Evolutionary conservation across 495 filamentous ascomycete genomes (phyloP).

Genomic region (Evernia prunastri): DNA sequence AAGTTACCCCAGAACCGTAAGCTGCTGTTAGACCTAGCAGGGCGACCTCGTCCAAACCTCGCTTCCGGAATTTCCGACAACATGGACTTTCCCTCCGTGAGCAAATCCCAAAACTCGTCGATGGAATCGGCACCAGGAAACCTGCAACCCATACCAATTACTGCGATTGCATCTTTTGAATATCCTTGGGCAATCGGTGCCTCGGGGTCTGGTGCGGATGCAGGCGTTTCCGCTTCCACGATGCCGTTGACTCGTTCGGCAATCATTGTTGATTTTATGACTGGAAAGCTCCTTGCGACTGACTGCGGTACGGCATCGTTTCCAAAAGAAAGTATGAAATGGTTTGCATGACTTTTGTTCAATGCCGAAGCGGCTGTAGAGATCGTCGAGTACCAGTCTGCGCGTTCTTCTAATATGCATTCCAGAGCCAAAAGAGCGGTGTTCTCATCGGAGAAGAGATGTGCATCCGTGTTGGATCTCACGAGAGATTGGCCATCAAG

Average conservation of each 20-base stretch:
- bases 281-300: conserved; percentile 20
- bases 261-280: conserved; percentile 5
- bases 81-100: conserved; percentile 27
- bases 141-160: conserved; percentile 32
- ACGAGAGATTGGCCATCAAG: conserved; percentile 24
- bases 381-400: conserved; percentile 16
- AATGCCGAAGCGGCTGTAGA: conserved; percentile 18
- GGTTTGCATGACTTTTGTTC: not conserved
- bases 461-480: conserved; percentile 17
- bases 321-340: conserved; percentile 12
- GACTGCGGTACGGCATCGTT: conserved; percentile 22
- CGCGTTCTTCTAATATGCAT: conserved; percentile 13
- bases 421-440: conserved; percentile 16
- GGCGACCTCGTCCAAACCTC: conserved; percentile 25
- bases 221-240: not conserved
- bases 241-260: conserved; percentile 3
- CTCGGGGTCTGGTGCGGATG: not conserved
- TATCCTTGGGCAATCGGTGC: not conserved
- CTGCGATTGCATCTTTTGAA: conserved; percentile 31
- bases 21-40: conserved; percentile 18
- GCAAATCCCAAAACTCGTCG: conserved; percentile 30
- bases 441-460: conserved; percentile 13
- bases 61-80: conserved; percentile 17
- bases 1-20: conserved; percentile 39
- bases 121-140: conserved; percentile 29